phyloP scores from a whole-genome alignment of 2,329 filamentous ascomycete species.

The Diplodia mutila region DNA sequence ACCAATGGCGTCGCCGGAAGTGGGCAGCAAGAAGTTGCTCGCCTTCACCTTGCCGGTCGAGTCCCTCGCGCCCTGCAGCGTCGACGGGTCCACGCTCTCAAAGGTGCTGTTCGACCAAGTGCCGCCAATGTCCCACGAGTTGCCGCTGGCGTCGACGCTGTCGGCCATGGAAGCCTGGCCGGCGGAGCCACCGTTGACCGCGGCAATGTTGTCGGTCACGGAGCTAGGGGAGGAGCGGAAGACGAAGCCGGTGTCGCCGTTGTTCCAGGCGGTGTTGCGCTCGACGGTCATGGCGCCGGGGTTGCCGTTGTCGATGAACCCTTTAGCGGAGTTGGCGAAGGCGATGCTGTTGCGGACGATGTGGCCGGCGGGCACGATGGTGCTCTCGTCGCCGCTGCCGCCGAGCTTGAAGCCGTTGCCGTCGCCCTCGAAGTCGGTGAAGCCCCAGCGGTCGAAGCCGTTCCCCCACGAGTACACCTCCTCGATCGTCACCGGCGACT shows the following conservation, averaged over 20 bases:
- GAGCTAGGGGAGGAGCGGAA: slow-evolving; percentile 41
- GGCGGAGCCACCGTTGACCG: slow-evolving; percentile 35
- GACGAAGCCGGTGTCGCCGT: slow-evolving; percentile 49
- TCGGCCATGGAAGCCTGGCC: slow-evolving; percentile 31
- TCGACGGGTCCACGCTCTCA: slow-evolving; percentile 41
- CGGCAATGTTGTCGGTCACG: slow-evolving; percentile 48
- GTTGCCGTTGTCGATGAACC: slow-evolving; percentile 54
- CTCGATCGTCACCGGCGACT: slow-evolving; percentile 48
- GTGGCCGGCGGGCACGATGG: slow-evolving; percentile 46
- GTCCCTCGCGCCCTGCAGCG: slow-evolving; percentile 45
- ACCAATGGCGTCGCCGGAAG: slow-evolving; percentile 43
- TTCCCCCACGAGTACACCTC: slow-evolving; percentile 54
- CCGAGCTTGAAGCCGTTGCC: slow-evolving; percentile 57
- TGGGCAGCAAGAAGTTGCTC: slow-evolving; percentile 50
- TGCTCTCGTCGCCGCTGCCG: slow-evolving; percentile 37
- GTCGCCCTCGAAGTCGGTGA: slow-evolving; percentile 49
- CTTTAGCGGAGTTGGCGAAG: slow-evolving; percentile 50
- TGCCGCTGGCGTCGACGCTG: slow-evolving; percentile 40
- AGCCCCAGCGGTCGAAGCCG: slow-evolving; percentile 52
- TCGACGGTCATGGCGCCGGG: slow-evolving; percentile 46
- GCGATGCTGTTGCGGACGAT: slow-evolving; percentile 52
- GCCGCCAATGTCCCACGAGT: slow-evolving; percentile 48
- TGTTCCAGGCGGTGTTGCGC: slow-evolving; percentile 54
- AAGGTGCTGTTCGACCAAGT: slow-evolving; percentile 48
- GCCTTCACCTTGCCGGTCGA: slow-evolving; percentile 46